Base-by-base conservation (phyloP, 1,284 basidiomycete genomes). In the Apiotrichum sp. region DNA sequence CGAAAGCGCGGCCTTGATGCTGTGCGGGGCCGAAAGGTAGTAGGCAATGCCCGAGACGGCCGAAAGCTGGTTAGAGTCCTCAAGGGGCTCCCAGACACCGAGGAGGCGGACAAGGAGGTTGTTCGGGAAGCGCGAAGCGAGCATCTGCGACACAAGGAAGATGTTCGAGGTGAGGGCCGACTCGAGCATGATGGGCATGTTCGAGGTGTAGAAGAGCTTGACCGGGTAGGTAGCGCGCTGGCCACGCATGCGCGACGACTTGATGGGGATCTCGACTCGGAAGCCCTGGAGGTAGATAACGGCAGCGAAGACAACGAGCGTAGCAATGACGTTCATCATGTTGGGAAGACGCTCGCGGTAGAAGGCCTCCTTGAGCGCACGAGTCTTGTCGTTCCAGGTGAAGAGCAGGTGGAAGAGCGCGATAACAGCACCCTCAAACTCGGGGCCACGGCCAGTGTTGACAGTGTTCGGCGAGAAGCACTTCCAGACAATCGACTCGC, bases 151-250 rank as follows among this genome's bases (percentile, higher is more conserved):
- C 71, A 98, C 84, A 75, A 98, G 90, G 80, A 93, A 98, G 33
- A 98, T 85, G 78, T 98, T 97, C 61, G 86, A 88, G 8, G 92
- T 93, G 58, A 98, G 81, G 10, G 95, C 93, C 32, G 84, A 87
- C 78, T 98, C 89, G 64, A 98, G 85, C 95, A 98, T 98, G 82
- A 98, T 98, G 62, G 95, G 93, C 95, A 97, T 98, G 82, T 98
- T 98, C 62, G 85, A 88, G 31, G 95, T 98, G 80, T 98, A 98
- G 81, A 98, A 98, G 47, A 98, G 84, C 80, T 98, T 98, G 80
- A 98, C 85, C 57, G 96, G 95, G 82, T 96, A 98, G 39, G 85
- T 85, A 47, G 89, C 93, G 49, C 92, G 84, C 78, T 98, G 93
- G 35, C 95, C 95, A 62, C 93, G 84, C 86, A 93, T 93, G 63